Evolutionary conservation across 139 green algal species (phyloP).

Genomic region (Spirogloea muscicola): DNA sequence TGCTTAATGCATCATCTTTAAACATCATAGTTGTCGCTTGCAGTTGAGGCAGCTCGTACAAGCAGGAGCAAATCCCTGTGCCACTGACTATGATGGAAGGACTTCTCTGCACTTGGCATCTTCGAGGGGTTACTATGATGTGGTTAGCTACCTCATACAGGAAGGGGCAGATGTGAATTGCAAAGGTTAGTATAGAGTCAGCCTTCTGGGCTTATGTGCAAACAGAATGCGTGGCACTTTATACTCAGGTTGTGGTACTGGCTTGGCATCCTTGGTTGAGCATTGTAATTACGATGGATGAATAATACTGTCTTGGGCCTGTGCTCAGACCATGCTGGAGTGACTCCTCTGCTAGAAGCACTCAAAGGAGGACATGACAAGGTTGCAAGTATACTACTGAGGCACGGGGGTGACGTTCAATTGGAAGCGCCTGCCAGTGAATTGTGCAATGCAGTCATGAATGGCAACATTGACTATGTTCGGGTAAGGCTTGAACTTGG

Average conservation of each 20-base stretch:
- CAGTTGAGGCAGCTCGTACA: slow-evolving; percentile 9
- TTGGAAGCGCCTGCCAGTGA: not conserved
- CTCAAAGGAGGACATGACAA: slow-evolving; percentile 1
- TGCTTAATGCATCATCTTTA: no score
- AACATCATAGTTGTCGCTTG: no score
- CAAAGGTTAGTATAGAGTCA: not conserved
- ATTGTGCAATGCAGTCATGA: slow-evolving; percentile 26
- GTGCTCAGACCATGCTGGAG: slow-evolving; percentile 6
- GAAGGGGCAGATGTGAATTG: slow-evolving; percentile 20
- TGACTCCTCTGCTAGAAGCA: slow-evolving; percentile 4
- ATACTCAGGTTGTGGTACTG: no score
- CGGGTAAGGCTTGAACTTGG: not conserved
- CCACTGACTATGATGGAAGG: slow-evolving; percentile 17
- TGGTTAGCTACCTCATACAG: slow-evolving; percentile 2
- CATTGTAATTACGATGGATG: no score
- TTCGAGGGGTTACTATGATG: slow-evolving; percentile 6
- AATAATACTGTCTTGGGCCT: no score
- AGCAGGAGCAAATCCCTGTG: not conserved
- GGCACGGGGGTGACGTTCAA: slow-evolving; percentile 5
- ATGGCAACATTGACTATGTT: slow-evolving; percentile 4
- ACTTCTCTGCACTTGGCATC: slow-evolving; percentile 20
- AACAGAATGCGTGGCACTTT: no score
- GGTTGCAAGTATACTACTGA: not conserved
- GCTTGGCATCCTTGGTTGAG: no score
- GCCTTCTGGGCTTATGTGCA: no score